phyloP scores from a whole-genome alignment of 805 yeast species.

The Blastobotrys parvus region DNA sequence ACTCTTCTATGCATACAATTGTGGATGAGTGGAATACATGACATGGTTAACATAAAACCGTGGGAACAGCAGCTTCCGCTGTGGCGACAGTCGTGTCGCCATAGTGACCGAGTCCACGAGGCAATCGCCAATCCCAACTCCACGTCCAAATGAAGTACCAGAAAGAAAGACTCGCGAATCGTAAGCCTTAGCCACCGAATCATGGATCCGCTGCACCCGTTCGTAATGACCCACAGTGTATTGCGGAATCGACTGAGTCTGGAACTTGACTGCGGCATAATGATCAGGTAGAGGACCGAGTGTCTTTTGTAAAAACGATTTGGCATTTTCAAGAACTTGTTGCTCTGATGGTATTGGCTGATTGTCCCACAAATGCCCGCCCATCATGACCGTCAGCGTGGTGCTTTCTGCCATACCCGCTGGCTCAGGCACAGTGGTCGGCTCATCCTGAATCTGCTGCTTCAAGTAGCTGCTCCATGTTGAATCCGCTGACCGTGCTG shows the following conservation, averaged over 20 bases:
- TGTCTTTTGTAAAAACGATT: slow-evolving; percentile 33
- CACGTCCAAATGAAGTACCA: slow-evolving; percentile 73
- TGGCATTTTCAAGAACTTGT: slow-evolving; percentile 27
- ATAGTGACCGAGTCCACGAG: slow-evolving; percentile 53
- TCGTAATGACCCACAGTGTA: slow-evolving; percentile 61
- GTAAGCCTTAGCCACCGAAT: slow-evolving; percentile 30
- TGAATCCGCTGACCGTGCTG: neutral
- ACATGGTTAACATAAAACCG: slow-evolving; percentile 24
- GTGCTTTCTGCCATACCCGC: slow-evolving; percentile 35
- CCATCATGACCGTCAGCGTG: slow-evolving; percentile 82
- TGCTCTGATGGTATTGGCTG: slow-evolving; percentile 22
- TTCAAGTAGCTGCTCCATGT: neutral
- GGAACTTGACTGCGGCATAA: slow-evolving; percentile 33
- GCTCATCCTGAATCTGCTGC: neutral
- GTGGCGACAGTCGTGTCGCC: slow-evolving; percentile 36
- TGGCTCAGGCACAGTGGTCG: neutral
- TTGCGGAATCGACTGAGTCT: slow-evolving; percentile 67
- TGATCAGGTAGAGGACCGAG: slow-evolving; percentile 23
- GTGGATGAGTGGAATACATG: slow-evolving; percentile 21
- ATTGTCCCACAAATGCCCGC: slow-evolving; percentile 56
- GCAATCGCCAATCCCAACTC: slow-evolving; percentile 88
- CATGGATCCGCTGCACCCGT: slow-evolving; percentile 31
- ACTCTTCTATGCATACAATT: slow-evolving; percentile 15
- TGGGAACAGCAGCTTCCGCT: slow-evolving; percentile 25
- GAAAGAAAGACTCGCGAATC: slow-evolving; percentile 46